A percentile compares a stretch with the other conserved stretches of the same genome.
Evolutionary conservation across 2,329 filamentous ascomycete genomes (phyloP).

Genomic region (Alternaria sp.): DNA sequence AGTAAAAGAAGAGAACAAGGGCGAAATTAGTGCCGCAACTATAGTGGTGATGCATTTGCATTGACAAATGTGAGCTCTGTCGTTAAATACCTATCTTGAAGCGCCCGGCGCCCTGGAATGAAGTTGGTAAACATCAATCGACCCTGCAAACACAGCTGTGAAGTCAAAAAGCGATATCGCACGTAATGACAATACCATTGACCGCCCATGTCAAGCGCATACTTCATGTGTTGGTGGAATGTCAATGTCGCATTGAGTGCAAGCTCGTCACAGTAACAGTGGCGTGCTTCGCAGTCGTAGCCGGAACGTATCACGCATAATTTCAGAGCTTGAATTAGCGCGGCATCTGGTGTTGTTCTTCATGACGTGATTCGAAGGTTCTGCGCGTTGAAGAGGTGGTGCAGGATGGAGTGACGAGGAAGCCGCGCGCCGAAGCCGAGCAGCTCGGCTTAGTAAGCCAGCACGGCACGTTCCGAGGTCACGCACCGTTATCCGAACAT

Average conservation of each 20-base stretch:
- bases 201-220: not conserved
- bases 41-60: not conserved
- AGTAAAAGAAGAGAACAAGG: not conserved
- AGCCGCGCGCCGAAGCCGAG: not conserved
- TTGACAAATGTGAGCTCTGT: not conserved
- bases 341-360: accelerated
- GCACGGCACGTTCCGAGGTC: not conserved
- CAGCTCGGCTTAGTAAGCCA: not conserved
- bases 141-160: not conserved
- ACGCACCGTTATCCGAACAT: not conserved
- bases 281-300: constrained; percentile 7
- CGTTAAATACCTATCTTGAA: not conserved
- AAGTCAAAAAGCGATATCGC: not conserved
- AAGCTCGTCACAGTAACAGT: constrained; percentile 19
- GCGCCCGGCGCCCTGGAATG: not conserved
- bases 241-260: not conserved
- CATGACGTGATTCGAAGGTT: not conserved
- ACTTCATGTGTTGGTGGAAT: not conserved
- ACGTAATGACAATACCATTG: not conserved
- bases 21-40: not conserved
- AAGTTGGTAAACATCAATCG: too few relatives aligned
- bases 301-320: constrained; percentile 1
- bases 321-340: accelerated
- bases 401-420: not conserved
- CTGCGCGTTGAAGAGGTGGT: not conserved